A percentile compares a stretch with the other conserved stretches of the same genome.
These are phyloP conservation scores for Alternaria sp. DNA, from an alignment of 2,329 filamentous ascomycete species.

Conservation along the genomic window DNA sequence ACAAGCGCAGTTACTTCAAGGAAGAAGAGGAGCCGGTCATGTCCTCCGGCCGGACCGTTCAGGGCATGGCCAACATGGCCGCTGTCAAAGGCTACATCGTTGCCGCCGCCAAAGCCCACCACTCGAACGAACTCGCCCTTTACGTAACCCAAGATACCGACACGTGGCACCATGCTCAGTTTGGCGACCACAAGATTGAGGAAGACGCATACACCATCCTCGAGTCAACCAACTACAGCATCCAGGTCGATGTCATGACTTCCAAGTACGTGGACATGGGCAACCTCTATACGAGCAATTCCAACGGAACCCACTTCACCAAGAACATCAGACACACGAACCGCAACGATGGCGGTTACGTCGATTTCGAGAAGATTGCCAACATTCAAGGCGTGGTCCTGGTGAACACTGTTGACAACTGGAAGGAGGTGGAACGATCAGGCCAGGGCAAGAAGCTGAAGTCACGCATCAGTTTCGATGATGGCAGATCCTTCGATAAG, in stretches of 20 bases:
- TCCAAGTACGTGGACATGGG: conserved; percentile 75
- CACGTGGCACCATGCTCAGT: conserved; percentile 91
- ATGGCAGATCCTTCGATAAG: conserved; percentile 83
- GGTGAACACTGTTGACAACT: conserved; percentile 89
- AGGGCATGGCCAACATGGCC: conserved; percentile 82
- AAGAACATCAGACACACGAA: conserved; percentile 93
- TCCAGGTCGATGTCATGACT: conserved; percentile 93
- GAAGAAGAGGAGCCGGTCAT: conserved; percentile 76
- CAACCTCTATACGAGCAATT: conserved; percentile 92
- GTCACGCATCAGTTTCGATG: conserved; percentile 91
- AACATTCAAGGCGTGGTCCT: conserved; percentile 92
- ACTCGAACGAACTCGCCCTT: conserved; percentile 88
- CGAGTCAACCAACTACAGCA: conserved; percentile 96
- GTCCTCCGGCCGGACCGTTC: conserved; percentile 74
- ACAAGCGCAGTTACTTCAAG: conserved; percentile 68
- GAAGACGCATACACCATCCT: conserved; percentile 89
- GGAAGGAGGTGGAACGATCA: conserved; percentile 70
- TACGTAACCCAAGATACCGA: conserved; percentile 86
- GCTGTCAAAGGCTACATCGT: conserved; percentile 87
- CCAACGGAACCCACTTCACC: conserved; percentile 95
- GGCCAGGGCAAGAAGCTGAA: conserved; percentile 71
- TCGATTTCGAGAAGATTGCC: conserved; percentile 94
- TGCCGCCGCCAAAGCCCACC: conserved; percentile 78
- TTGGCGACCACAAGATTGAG: conserved; percentile 84
- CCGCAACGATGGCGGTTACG: conserved; percentile 74